Evolutionary conservation across 768 basidiomycete species (phyloP).

Genomic region (Cubamyces sp.): DNA sequence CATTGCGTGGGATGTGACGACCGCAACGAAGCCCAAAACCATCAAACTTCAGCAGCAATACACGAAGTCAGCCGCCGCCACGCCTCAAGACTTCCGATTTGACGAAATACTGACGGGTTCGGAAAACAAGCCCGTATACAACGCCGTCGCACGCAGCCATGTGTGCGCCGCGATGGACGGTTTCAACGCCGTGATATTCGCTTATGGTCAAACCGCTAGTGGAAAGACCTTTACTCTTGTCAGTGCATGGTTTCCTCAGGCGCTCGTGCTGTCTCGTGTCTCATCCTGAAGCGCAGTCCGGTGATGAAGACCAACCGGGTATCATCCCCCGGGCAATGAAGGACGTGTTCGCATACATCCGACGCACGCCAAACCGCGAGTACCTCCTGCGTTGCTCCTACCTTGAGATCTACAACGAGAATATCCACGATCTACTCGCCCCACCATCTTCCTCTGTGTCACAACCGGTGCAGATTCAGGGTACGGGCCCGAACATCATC

Average conservation of each 20-base stretch:
- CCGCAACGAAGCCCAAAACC: slow-evolving; percentile 42
- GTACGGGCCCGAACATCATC: slow-evolving; percentile 61
- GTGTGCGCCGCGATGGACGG: slow-evolving; percentile 95
- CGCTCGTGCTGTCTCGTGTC: background rate
- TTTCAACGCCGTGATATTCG: slow-evolving; percentile 95
- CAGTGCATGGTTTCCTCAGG: slow-evolving; percentile 20
- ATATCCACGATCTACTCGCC: slow-evolving; percentile 83
- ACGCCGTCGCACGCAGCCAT: slow-evolving; percentile 74
- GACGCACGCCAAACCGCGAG: slow-evolving; percentile 75
- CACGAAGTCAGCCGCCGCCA: slow-evolving; percentile 46
- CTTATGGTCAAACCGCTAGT: slow-evolving; percentile 87
- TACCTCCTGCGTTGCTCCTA: slow-evolving; percentile 96
- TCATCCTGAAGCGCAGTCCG: slow-evolving; percentile 46
- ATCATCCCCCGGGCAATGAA: slow-evolving; percentile 94
- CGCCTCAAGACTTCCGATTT: slow-evolving; percentile 62
- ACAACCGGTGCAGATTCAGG: slow-evolving; percentile 75
- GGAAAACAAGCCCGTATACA: slow-evolving; percentile 80
- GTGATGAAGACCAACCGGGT: slow-evolving; percentile 83
- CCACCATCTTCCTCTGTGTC: slow-evolving; percentile 56
- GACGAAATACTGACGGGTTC: slow-evolving; percentile 80
- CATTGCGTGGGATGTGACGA: slow-evolving; percentile 59
- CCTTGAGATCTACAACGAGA: slow-evolving; percentile 97
- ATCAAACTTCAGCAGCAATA: slow-evolving; percentile 65
- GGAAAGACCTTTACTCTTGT: slow-evolving; percentile 76
- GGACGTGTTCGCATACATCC: slow-evolving; percentile 88